Evolutionary conservation across 371 early-diverging fungal genomes (phyloP).

Genomic region (Mortierella sp.): DNA sequence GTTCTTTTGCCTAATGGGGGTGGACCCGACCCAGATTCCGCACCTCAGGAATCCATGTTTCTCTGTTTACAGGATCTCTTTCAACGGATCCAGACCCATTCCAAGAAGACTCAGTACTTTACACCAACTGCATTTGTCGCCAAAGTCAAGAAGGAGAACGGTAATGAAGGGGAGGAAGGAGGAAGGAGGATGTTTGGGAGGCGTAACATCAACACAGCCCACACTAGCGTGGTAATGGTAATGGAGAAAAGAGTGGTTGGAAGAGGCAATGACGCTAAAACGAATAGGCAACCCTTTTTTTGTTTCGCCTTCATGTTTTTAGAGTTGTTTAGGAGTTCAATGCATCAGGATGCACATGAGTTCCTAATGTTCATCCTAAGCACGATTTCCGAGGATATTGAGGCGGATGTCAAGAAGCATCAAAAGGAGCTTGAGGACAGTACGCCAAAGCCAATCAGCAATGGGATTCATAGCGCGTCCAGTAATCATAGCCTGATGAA

Average conservation of each 20-base stretch:
- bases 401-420: slow-evolving; percentile 64
- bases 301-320: too few species aligned
- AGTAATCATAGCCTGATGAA: slow-evolving; percentile 11
- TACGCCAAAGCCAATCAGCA: slow-evolving; percentile 16
- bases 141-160: slow-evolving; percentile 90
- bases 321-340: slow-evolving; percentile 92
- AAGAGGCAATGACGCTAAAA: too few species aligned
- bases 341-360: slow-evolving; percentile 98
- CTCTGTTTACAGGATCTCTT: slow-evolving; percentile 90
- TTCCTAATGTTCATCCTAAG: slow-evolving; percentile 94
- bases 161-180: too few species aligned
- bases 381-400: slow-evolving; percentile 89
- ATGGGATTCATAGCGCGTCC: slow-evolving; percentile 9
- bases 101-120: slow-evolving; percentile 85
- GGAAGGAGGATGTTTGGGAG: too few species aligned
- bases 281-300: not conserved
- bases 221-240: slow-evolving; percentile 7
- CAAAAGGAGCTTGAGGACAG: slow-evolving; percentile 48
- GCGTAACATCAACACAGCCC: slow-evolving; percentile 13
- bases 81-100: slow-evolving; percentile 81
- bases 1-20: slow-evolving; percentile 53
- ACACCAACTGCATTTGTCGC: slow-evolving; percentile 90
- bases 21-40: slow-evolving; percentile 60
- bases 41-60: slow-evolving; percentile 85
- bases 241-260: too few species aligned